Evolutionary conservation across 2,329 filamentous ascomycete species (phyloP), one percentile per base, ranked within the genome.

Genomic region (Ophiosphaerella herpotricha): DNA sequence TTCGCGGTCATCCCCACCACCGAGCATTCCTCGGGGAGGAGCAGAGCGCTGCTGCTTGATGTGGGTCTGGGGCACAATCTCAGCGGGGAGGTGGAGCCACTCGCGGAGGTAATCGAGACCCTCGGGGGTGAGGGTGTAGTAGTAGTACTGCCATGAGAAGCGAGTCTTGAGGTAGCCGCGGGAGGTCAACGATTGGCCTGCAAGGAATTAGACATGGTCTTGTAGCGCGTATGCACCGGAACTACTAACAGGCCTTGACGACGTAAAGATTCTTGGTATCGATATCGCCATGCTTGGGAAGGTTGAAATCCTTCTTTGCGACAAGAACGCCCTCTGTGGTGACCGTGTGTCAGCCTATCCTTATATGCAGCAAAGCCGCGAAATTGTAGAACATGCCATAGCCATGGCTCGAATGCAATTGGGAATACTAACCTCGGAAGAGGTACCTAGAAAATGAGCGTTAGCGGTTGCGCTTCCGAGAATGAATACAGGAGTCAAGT

Each of bases 101-200:
- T 99, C 94, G 78, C 94, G 93, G 79, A 99, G 92, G 87, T 99
- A 99, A 85, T 97, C 93, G 78, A 99, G 93, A 82, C 94, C 94
- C 86, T 97, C 92, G 76, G 92, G 90, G 78, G 93, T 97, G 81
- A 99, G 88, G 81, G 94, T 97, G 88, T 99, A 99, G 90, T 99
- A 99, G 89, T 97, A 75, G 63, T 68, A 75, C 57, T 75, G 73
- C 73, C 73, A 75, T 51, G 91, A 96, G 89, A 99, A 99, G 82
- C 95, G 94, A 73, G 94, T 99, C 90, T 99, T 99, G 82, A 99
- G 87, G 81, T 90, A 97, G 78, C 93, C 93, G 78, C 94, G 93
- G 71, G 92, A 97, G 83, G 87, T 96, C 76, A 99, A 87, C 64
- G 94, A 99, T 85, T 99, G 94, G 82, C 66, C 68, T 71, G 50